phyloP scores from a whole-genome alignment of 148 eudicot species.

The Spergularia marina region DNA sequence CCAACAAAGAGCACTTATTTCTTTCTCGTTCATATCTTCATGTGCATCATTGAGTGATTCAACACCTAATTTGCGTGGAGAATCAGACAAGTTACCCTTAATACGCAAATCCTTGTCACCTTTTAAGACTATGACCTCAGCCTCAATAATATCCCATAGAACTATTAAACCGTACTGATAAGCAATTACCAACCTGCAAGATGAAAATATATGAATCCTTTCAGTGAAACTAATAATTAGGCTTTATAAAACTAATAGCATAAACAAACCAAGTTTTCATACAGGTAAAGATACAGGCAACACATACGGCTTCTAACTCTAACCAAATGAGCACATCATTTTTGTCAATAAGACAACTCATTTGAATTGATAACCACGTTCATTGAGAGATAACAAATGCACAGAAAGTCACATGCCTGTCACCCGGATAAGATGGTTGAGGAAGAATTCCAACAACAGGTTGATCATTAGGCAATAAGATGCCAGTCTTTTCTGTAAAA shows the following conservation, averaged over 20 bases:
- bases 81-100: slow-evolving; percentile 39
- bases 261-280: neutral
- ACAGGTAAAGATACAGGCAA: neutral
- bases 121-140: slow-evolving; percentile 45
- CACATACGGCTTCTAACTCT: neutral
- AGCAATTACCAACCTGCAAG: slow-evolving; percentile 61
- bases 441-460: slow-evolving; percentile 64
- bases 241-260: slow-evolving; percentile 7
- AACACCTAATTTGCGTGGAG: slow-evolving; percentile 28
- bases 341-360: neutral
- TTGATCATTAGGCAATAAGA: slow-evolving; percentile 41
- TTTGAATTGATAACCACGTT: neutral
- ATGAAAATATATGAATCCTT: slow-evolving; percentile 4
- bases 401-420: slow-evolving; percentile 49
- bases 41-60: slow-evolving; percentile 29
- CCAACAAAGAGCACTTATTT: slow-evolving; percentile 78
- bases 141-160: slow-evolving; percentile 65
- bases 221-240: neutral
- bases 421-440: slow-evolving; percentile 61
- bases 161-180: slow-evolving; percentile 53
- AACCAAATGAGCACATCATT: neutral
- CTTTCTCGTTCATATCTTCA: slow-evolving; percentile 57
- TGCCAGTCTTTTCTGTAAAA: slow-evolving; percentile 48
- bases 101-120: slow-evolving; percentile 61
- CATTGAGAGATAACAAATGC: neutral